These are phyloP conservation scores for Tillandsia leiboldiana DNA, from an alignment of 176 grass and related monocot species.

Conservation along the genomic window DNA sequence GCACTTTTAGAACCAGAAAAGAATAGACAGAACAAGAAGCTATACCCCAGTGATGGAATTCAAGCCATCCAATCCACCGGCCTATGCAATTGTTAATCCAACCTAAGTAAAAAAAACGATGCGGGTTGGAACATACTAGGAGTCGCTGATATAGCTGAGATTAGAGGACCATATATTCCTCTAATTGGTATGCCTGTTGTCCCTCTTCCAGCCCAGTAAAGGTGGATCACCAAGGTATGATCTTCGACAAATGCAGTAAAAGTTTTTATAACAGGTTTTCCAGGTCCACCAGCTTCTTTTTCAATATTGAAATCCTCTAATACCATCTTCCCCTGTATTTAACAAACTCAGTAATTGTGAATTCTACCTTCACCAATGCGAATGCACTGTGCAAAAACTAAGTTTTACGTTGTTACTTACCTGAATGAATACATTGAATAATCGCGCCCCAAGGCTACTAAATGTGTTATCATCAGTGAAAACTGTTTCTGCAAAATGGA, in stretches of 20 bases:
- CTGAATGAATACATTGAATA: slow-evolving; percentile 91
- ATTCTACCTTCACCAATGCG: slow-evolving; percentile 10
- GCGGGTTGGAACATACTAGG: slow-evolving; percentile 50
- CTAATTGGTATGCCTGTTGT: slow-evolving; percentile 77
- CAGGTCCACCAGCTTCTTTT: slow-evolving; percentile 37
- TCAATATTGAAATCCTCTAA: slow-evolving; percentile 83
- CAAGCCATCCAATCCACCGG: not conserved
- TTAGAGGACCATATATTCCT: slow-evolving; percentile 77
- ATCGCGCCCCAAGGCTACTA: slow-evolving; percentile 70
- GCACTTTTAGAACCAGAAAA: not conserved
- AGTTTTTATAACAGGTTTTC: slow-evolving; percentile 46
- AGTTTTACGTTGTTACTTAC: slow-evolving; percentile 23
- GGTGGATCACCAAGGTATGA: slow-evolving; percentile 60
- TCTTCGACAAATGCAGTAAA: slow-evolving; percentile 46
- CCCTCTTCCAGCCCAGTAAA: slow-evolving; percentile 83
- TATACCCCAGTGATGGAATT: not conserved
- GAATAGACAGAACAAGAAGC: not conserved
- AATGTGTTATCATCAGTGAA: slow-evolving; percentile 75
- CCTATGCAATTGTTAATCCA: not conserved
- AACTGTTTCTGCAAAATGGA: slow-evolving; percentile 81
- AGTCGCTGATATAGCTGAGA: slow-evolving; percentile 93
- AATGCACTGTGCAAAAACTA: not conserved
- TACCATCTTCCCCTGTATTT: slow-evolving; percentile 60
- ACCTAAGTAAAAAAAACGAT: not conserved
- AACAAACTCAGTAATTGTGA: not conserved